Base-by-base conservation (phyloP, 73 alveolate species). In the Paramecium sonneborni region DNA sequence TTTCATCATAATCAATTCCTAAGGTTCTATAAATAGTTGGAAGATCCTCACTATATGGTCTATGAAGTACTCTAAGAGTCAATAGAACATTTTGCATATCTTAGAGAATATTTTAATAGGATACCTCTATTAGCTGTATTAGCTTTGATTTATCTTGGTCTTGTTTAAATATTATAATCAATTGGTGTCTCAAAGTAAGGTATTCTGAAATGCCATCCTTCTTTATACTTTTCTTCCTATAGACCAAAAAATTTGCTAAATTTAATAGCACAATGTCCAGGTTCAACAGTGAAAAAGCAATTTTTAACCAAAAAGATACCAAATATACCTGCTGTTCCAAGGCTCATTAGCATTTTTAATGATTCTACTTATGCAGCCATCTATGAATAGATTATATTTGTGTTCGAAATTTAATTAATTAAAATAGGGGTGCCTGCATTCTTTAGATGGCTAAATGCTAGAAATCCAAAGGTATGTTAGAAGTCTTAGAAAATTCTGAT, bases 101-200 rank as follows among this genome's bases (percentile, higher is more conserved):
- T 52, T 52, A n/a, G 4, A 62, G 84, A 62, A 30, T 62, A 62
- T 30, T 12, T 26, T 12, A 62, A 12, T n/a, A 28, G 68, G 7
- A 18, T 62, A 62, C 84, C 84, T 93, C 94, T 93, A 39, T 98
- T 96, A 9, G 99, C 99, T 41, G 99, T 98, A 70, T 85, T 92
- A 32, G 99, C 96, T 69, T 94, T 93, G 92, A 97, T 79, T 28
- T 85, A 67, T 28, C 91, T 85, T 9, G 98, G 98, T 48, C 96
- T 95, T 11, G 99, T 96, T 38, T 98, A 91, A 87, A 96, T 96
- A 70, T 98, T 98, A 74, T 95, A 98, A 57, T 97, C 95, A 89
- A 98, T 96, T 32, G 99, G 99, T 30, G 97, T 93, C 92, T 98
- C 99, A 93, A 98, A 85, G 97, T 97, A 97, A 12, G 99, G 99